Percentiles rank a stretch among this genome's conserved stretches.
Evolutionary conservation across 345 rosid species (phyloP).

Genomic region (Salix exigua): DNA sequence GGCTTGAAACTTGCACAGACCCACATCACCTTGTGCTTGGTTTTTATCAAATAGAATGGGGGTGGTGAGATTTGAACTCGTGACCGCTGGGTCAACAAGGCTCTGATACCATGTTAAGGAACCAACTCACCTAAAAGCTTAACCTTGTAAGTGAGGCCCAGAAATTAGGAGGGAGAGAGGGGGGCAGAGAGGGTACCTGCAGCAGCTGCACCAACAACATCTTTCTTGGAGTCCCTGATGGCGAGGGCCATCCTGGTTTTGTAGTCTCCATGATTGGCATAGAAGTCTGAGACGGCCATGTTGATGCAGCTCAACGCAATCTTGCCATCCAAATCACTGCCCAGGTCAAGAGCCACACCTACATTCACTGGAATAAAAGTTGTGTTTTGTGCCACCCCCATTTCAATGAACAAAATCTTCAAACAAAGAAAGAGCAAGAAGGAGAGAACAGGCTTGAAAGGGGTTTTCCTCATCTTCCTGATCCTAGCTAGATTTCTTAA

Average conservation of each 20-base stretch:
- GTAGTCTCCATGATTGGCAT: slow-evolving; percentile 28
- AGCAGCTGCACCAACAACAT: slow-evolving; percentile 52
- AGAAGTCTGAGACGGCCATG: slow-evolving; percentile 57
- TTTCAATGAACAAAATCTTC: background rate
- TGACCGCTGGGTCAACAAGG: no score
- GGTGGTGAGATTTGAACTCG: no score
- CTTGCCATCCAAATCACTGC: slow-evolving; percentile 8
- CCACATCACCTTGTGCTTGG: no score
- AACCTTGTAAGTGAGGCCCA: no score
- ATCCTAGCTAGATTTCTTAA: background rate
- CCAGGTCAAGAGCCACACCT: slow-evolving; percentile 49
- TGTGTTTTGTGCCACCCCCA: slow-evolving; percentile 16
- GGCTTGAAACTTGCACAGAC: no score
- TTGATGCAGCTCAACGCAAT: slow-evolving; percentile 40
- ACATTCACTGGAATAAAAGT: slow-evolving; percentile 30
- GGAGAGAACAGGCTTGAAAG: background rate
- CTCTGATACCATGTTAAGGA: no score
- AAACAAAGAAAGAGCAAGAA: background rate
- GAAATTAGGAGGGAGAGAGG: background rate
- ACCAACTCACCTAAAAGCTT: no score
- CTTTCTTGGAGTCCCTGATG: slow-evolving; percentile 38
- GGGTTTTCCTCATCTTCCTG: background rate
- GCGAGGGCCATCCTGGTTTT: slow-evolving; percentile 43
- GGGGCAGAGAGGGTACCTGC: slow-evolving; percentile 37
- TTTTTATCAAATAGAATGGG: no score